Base-by-base conservation (phyloP, 1,139 yeast genomes). In the Magnusiomyces clavatus region DNA sequence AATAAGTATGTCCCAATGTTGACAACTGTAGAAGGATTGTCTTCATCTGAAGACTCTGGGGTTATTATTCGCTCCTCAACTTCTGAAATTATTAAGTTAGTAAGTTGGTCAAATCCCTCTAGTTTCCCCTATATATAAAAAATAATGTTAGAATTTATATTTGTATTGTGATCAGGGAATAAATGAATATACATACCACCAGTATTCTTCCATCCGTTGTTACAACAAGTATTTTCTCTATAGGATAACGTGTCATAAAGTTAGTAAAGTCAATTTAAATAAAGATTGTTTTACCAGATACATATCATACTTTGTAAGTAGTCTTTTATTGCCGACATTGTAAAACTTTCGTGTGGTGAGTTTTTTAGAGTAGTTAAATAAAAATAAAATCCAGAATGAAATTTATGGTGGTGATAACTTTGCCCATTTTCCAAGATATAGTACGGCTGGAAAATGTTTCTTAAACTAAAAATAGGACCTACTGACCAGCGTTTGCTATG, bases 61-160 rank as follows among this genome's bases (percentile, higher is more conserved):
- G 68, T 54, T 16, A 71, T 67, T 37, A 70, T 60, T 37, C 81
- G 65, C 63, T 86, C 92, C 38, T 75, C 67, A n/a, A 92, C 76
- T 37, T 76, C 69, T 8, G 82, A 69, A 43, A 90, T 71, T 43
- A 88, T 75, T 19, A 90, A 63, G 63, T 90, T 90, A 31, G 95
- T 84, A 49, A 84, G 74, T 61, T 84, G 83, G 66, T 90, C 97
- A 62, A 76, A 89, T 19, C 96, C 95, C 64, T 82, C 83, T 42
- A 90, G 76, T 31, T 69, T 74, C 1, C 96, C 97, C 64, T 79
- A 59, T 48, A 59, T 37, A 52, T 50, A 35, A 14, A 16, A 14
- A 35, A 13, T 14, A 37, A 38, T 11, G 16, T 3, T 14, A 37
- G 10, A 13, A 55, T 59, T 31, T 53, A 58, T 64, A 40, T 69